A percentile compares a stretch with the other conserved stretches of the same genome.
Evolutionary conservation across 805 yeast species (phyloP).

Genomic region (Candida saitoana): DNA sequence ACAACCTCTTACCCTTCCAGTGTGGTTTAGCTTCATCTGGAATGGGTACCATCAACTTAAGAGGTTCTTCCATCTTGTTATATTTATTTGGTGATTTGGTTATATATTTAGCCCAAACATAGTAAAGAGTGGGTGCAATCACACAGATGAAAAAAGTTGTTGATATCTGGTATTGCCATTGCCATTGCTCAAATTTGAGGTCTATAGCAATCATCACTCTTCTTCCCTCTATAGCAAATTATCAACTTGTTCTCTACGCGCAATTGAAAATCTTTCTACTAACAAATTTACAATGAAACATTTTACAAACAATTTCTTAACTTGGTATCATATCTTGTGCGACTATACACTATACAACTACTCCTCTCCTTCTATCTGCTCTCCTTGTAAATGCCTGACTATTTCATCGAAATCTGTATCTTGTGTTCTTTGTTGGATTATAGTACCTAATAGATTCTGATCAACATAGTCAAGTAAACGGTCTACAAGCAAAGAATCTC

Average conservation of each 20-base stretch:
- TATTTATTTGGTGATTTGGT: constrained; percentile 37
- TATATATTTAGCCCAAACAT: constrained; percentile 32
- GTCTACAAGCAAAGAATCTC: constrained; percentile 16
- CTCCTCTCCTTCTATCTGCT: constrained; percentile 9
- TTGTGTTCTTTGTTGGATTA: constrained; percentile 32
- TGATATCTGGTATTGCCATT: constrained; percentile 44
- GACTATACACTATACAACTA: not conserved
- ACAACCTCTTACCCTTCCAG: constrained; percentile 85
- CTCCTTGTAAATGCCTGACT: constrained; percentile 18
- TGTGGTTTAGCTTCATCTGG: constrained; percentile 82
- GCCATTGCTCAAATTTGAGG: constrained; percentile 35
- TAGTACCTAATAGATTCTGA: constrained; percentile 42
- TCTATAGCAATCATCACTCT: constrained; percentile 40
- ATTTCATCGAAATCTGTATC: constrained; percentile 23
- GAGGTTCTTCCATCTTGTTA: constrained; percentile 40
- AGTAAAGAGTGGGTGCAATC: constrained; percentile 32
- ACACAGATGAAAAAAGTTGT: constrained; percentile 40
- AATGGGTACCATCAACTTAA: constrained; percentile 49
- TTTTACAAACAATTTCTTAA: not conserved
- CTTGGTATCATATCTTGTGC: not conserved
- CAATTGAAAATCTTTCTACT: not conserved
- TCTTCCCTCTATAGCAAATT: not conserved
- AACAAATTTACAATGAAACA: not conserved
- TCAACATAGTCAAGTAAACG: constrained; percentile 42
- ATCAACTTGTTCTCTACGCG: not conserved